phyloP scores from a whole-genome alignment of 257 asterid species.

The Capsicum baccatum region DNA sequence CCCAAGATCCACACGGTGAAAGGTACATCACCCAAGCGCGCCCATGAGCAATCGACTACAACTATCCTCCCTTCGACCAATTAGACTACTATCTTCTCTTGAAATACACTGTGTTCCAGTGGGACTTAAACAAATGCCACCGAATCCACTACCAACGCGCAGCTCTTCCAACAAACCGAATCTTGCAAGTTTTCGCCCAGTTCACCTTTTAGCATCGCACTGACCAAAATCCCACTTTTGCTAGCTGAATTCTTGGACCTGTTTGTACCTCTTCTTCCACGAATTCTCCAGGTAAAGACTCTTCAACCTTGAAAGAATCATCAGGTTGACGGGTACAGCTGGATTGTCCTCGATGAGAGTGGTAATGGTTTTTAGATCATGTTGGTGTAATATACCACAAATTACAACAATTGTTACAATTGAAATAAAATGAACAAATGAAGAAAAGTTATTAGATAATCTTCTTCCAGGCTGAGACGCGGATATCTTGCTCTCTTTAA shows the following conservation, averaged over 20 bases:
- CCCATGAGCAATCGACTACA: slow-evolving; percentile 99
- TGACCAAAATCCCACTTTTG: slow-evolving; percentile 99
- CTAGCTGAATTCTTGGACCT: slow-evolving; percentile 73
- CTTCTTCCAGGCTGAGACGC: no score
- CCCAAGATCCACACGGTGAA: slow-evolving; percentile 44
- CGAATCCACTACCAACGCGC: slow-evolving; percentile 81
- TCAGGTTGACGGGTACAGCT: slow-evolving; percentile 51
- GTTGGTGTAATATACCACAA: no score
- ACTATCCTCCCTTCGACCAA: slow-evolving; percentile 78
- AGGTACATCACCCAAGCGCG: slow-evolving; percentile 93
- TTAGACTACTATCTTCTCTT: slow-evolving; percentile 74
- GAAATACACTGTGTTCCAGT: slow-evolving; percentile 92
- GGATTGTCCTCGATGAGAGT: slow-evolving; percentile 47
- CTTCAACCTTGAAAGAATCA: slow-evolving; percentile 54
- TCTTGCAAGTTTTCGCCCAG: slow-evolving; percentile 99
- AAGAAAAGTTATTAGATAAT: no score
- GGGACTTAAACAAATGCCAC: slow-evolving; percentile 93
- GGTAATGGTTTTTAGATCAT: slow-evolving; percentile 51
- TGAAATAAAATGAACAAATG: no score
- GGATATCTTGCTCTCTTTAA: no score
- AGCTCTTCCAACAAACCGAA: slow-evolving; percentile 88
- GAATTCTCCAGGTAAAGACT: slow-evolving; percentile 54
- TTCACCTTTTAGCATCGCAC: slow-evolving; percentile 96
- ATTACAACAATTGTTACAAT: no score
- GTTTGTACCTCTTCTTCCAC: slow-evolving; percentile 60